Percentiles rank a stretch among this genome's conserved stretches.
Evolutionary conservation across 2,329 filamentous ascomycete species (phyloP).

Genomic region (Domatiomyces catenatus): DNA sequence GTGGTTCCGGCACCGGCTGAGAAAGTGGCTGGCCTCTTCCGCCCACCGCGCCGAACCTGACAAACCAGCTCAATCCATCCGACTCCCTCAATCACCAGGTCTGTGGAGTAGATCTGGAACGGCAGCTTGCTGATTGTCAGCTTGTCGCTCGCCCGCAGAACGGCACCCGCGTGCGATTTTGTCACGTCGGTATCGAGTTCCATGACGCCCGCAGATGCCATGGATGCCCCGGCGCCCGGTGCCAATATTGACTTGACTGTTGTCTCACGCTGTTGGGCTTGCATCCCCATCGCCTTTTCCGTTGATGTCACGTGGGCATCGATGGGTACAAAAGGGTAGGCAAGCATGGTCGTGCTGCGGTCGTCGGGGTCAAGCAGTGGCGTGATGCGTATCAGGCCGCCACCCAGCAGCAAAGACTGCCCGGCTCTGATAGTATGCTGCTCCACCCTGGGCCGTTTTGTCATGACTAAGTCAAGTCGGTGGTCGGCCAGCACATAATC

Average conservation of each 20-base stretch:
- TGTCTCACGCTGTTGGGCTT: constrained; percentile 50
- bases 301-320: constrained; percentile 61
- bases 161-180: constrained; percentile 55
- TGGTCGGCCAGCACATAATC: constrained; percentile 52
- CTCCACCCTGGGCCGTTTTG: constrained; percentile 54
- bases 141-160: constrained; percentile 46
- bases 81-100: constrained; percentile 79
- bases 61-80: constrained; percentile 84
- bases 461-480: constrained; percentile 61
- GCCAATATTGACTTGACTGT: constrained; percentile 36
- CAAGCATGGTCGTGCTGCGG: constrained; percentile 41
- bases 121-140: constrained; percentile 40
- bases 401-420: constrained; percentile 69
- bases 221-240: constrained; percentile 32
- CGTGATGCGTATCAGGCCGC: constrained; percentile 76
- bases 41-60: constrained; percentile 49
- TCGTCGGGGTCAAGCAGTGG: constrained; percentile 34
- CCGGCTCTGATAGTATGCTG: constrained; percentile 58
- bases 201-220: constrained; percentile 59
- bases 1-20: constrained; percentile 3
- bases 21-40: constrained; percentile 7
- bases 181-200: constrained; percentile 71
- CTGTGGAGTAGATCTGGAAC: constrained; percentile 63
- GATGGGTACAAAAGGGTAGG: constrained; percentile 77
- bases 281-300: constrained; percentile 61